Percentiles rank a stretch among this genome's conserved stretches.
These are phyloP conservation scores for Postia placenta DNA, from an alignment of 768 basidiomycete genomes.

Conservation along the genomic window DNA sequence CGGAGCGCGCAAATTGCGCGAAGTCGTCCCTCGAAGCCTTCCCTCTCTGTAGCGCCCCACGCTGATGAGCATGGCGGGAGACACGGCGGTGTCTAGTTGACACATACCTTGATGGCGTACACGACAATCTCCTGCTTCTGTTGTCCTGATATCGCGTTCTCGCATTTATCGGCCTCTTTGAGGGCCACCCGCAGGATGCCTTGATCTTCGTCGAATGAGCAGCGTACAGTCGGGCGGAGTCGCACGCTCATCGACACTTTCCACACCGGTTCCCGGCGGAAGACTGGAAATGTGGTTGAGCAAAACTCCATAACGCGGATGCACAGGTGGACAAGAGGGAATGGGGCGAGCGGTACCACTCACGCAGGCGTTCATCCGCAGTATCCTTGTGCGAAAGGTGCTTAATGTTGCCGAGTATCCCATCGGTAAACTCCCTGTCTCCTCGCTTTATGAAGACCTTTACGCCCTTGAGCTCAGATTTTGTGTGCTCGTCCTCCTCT, in stretches of 20 bases:
- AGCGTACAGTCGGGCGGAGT: conserved; percentile 48
- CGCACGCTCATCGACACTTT: conserved; percentile 66
- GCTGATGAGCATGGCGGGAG: neutral
- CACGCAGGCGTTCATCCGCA: conserved; percentile 41
- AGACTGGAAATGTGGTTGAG: conserved; percentile 34
- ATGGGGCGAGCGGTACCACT: conserved; percentile 18
- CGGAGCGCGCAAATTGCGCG: conserved; percentile 17
- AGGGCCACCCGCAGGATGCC: conserved; percentile 48
- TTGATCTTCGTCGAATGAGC: conserved; percentile 51
- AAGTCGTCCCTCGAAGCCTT: conserved; percentile 20
- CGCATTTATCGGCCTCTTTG: conserved; percentile 37
- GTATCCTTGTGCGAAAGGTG: conserved; percentile 41
- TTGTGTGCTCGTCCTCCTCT: conserved; percentile 57
- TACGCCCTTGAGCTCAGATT: conserved; percentile 52
- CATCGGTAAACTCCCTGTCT: conserved; percentile 47
- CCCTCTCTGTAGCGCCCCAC: conserved; percentile 13
- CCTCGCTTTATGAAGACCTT: conserved; percentile 57
- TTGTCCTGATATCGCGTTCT: conserved; percentile 18
- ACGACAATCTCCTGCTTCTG: conserved; percentile 42
- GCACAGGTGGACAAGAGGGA: neutral
- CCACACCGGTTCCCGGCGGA: conserved; percentile 65
- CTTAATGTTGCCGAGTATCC: conserved; percentile 57
- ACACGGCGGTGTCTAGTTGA: neutral
- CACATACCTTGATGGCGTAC: conserved; percentile 58
- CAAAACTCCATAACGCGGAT: no score